Percentiles rank a stretch among this genome's conserved stretches.
These are phyloP conservation scores for Prunus armeniaca DNA, from an alignment of 306 rosid species.

Conservation along the genomic window DNA sequence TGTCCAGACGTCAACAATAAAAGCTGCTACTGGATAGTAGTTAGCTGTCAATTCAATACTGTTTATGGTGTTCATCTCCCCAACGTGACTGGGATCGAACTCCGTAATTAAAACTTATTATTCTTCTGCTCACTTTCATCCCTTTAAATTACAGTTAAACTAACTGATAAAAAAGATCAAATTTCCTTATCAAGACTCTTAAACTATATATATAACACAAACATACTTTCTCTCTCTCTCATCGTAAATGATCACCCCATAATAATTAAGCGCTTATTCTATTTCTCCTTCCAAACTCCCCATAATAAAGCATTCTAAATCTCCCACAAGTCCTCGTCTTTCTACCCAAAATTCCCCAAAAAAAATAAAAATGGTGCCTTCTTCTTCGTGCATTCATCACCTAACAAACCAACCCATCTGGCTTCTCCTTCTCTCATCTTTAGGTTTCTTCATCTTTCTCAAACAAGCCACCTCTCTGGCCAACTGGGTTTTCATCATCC, in stretches of 20 bases:
- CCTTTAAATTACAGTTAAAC: no score
- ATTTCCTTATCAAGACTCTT: neutral
- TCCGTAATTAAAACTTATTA: neutral
- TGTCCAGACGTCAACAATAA: neutral
- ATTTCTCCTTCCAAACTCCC: neutral
- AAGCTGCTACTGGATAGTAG: neutral
- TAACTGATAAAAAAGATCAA: neutral
- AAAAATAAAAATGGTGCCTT: neutral
- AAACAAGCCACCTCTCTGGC: constrained; percentile 15
- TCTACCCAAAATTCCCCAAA: neutral
- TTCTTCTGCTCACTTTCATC: neutral
- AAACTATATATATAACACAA: no score
- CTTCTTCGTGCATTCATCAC: neutral
- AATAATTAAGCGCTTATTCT: no score
- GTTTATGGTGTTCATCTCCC: neutral
- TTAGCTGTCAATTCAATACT: neutral
- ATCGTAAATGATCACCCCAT: no score
- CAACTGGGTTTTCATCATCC: constrained; percentile 47
- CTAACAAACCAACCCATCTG: constrained; percentile 22
- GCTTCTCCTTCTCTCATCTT: constrained; percentile 28
- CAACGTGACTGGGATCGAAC: neutral
- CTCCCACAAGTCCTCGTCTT: neutral
- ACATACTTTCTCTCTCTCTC: no score
- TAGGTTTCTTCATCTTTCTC: constrained; percentile 45
- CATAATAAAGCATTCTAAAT: neutral